Conservation (phyloP, 768 basidiomycete genomes). For the Serendipita sp. region DNA sequence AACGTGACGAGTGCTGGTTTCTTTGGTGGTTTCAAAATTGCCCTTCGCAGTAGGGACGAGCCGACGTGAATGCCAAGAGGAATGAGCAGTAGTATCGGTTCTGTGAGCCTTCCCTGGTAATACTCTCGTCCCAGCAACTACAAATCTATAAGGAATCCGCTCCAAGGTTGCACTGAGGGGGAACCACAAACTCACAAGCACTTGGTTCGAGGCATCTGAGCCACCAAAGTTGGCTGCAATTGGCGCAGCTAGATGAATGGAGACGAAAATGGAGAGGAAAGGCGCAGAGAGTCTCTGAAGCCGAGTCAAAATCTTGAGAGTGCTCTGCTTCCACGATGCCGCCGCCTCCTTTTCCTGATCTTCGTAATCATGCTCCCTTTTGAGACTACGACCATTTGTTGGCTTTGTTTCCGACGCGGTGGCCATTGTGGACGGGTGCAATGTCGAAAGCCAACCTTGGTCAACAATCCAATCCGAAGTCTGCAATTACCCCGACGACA, state of each 20-base stretch:
- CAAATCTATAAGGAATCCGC: neutral
- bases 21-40: neutral
- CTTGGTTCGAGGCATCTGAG: slow-evolving; percentile 46
- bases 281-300: slow-evolving; percentile 35
- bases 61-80: slow-evolving; percentile 50
- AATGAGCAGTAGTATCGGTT: slow-evolving; percentile 48
- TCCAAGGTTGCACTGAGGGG: neutral
- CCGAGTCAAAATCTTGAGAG: neutral
- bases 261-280: slow-evolving; percentile 59
- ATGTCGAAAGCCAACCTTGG: too few relatives aligned
- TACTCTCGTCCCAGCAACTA: slow-evolving; percentile 75
- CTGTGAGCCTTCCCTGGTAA: slow-evolving; percentile 45
- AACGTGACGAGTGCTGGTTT: slow-evolving; percentile 30
- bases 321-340: neutral
- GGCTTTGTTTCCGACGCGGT: neutral
- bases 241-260: slow-evolving; percentile 70
- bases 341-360: neutral
- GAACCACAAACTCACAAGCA: slow-evolving; percentile 40
- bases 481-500: too few relatives aligned
- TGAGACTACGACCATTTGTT: neutral
- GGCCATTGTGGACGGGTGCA: neutral
- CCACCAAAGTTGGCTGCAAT: slow-evolving; percentile 57
- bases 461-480: too few relatives aligned
- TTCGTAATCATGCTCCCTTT: neutral
- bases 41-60: neutral